Base-by-base conservation (phyloP, 805 yeast genomes). In the Myxozyma lipomycoides region DNA sequence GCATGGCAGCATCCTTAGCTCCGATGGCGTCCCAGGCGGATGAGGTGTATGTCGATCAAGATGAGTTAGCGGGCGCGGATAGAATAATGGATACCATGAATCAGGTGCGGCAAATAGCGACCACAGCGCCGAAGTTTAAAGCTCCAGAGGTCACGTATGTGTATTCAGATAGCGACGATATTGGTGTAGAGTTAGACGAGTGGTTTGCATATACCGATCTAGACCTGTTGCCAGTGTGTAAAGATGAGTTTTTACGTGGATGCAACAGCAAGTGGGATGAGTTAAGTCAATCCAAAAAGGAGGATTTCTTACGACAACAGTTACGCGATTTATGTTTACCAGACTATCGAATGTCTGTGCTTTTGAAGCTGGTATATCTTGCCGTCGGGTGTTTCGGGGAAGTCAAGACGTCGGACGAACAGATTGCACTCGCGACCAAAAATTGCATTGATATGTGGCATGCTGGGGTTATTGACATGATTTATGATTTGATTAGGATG, bases 161-260 rank as follows among this genome's bases (percentile, higher is more conserved):
- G 2, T 71, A 70, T 50, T 42, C 62, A 3, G 79, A 76, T 44
- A 59, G 62, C 1, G 67, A 70, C 10, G 50, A 62, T 1, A 62
- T 78, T 17, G 51, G 54, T 12, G 63, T 64, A 1, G 84, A 81
- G 55, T 44, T 78, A 15, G 69, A 71, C 7, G 73, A 74, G 34
- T 77, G 81, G 81, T 78, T 75, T 55, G 61, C 60, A 1, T 64
- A 63, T 46, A 41, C 49, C 22, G 62, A 64, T 40, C 17, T 40
- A 10, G 18, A 17, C 23, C 43, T 40, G 32, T 12, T 28, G 12
- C 32, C 32, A 28, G 32, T 28, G 32, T 28, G 32, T 28, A 7
- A 12, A 28, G 32, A 28, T 12, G 32, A 28, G 32, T 28, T 28
- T 28, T 12, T 28, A 12, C 12, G 12, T 28, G 12, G 32, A 12